Evolutionary conservation across 1,284 basidiomycete genomes (phyloP).

Genomic region (Tilletia walkeri): DNA sequence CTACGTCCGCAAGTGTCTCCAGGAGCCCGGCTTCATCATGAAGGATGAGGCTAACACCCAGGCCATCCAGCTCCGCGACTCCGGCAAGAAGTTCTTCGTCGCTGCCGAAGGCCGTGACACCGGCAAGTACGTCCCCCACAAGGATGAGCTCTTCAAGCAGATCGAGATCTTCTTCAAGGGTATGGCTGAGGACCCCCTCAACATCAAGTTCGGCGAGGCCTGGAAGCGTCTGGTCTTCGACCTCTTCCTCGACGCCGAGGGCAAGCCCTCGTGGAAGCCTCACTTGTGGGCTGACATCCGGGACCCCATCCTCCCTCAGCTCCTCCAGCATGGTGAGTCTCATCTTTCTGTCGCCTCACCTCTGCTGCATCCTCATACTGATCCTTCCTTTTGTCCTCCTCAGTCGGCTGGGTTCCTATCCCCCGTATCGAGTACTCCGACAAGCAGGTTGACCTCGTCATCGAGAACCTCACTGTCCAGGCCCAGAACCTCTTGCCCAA

Average conservation of each 20-base stretch:
- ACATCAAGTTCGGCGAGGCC: constrained; percentile 75
- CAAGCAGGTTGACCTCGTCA: constrained; percentile 64
- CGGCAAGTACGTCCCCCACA: constrained; percentile 79
- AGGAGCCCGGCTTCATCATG: constrained; percentile 84
- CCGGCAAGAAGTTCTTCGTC: constrained; percentile 48
- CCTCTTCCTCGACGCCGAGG: constrained; percentile 65
- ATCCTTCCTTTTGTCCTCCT: constrained; percentile 64
- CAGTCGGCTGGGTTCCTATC: constrained; percentile 66
- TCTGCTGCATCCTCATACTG: constrained; percentile 12
- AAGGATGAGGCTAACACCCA: constrained; percentile 67
- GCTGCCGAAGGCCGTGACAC: constrained; percentile 56
- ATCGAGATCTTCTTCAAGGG: constrained; percentile 75
- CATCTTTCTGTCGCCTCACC: constrained; percentile 15
- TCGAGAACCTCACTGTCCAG: constrained; percentile 88
- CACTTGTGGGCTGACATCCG: constrained; percentile 79
- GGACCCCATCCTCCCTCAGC: constrained; percentile 73
- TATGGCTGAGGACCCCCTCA: constrained; percentile 80
- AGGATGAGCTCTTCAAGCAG: constrained; percentile 74
- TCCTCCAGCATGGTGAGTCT: constrained; percentile 62
- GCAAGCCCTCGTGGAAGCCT: constrained; percentile 76
- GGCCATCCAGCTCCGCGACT: constrained; percentile 58
- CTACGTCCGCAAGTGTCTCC: constrained; percentile 63
- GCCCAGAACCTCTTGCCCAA: constrained; percentile 66
- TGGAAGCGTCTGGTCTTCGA: constrained; percentile 78
- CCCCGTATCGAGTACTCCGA: constrained; percentile 52